Conservation (phyloP, 768 basidiomycete genomes). For the Hypholoma sublateritium region DNA sequence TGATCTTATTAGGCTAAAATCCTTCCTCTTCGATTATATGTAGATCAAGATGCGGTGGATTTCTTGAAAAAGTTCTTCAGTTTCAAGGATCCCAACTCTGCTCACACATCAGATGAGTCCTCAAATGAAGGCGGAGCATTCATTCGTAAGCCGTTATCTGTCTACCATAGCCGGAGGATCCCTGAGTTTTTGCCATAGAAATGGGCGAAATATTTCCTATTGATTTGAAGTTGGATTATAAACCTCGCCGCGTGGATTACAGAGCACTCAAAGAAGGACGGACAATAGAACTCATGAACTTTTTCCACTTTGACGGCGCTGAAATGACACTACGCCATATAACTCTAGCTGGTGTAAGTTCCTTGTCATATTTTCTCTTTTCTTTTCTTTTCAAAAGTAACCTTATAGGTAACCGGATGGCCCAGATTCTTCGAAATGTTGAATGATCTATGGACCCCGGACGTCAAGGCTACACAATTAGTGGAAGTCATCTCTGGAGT, state of each 20-base stretch:
- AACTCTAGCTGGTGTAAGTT: slow-evolving; percentile 83
- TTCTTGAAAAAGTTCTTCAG: slow-evolving; percentile 96
- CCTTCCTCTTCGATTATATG: slow-evolving; percentile 85
- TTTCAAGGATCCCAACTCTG: slow-evolving; percentile 66
- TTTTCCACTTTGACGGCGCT: slow-evolving; percentile 99
- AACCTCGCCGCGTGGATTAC: slow-evolving; percentile 96
- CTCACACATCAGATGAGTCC: slow-evolving; percentile 26
- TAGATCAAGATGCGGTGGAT: slow-evolving; percentile 98
- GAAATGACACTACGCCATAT: slow-evolving; percentile 98
- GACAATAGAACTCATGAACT: slow-evolving; percentile 98
- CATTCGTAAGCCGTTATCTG: slow-evolving; percentile 27
- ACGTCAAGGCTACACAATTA: slow-evolving; percentile 97
- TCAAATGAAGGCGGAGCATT: slow-evolving; percentile 45
- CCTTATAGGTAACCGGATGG: slow-evolving; percentile 88
- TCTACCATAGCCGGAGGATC: background rate
- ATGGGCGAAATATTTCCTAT: slow-evolving; percentile 94
- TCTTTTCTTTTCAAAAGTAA: background rate
- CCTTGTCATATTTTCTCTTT: slow-evolving; percentile 3
- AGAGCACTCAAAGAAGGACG: slow-evolving; percentile 84
- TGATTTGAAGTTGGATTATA: slow-evolving; percentile 96
- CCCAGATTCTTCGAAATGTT: slow-evolving; percentile 82
- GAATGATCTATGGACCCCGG: slow-evolving; percentile 99
- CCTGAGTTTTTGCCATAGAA: slow-evolving; percentile 46
- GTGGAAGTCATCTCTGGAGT: slow-evolving; percentile 97
- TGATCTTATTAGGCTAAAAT: slow-evolving; percentile 70